phyloP scores from a whole-genome alignment of 192 early-diverging fungal genomes.

The Podila verticillata region DNA sequence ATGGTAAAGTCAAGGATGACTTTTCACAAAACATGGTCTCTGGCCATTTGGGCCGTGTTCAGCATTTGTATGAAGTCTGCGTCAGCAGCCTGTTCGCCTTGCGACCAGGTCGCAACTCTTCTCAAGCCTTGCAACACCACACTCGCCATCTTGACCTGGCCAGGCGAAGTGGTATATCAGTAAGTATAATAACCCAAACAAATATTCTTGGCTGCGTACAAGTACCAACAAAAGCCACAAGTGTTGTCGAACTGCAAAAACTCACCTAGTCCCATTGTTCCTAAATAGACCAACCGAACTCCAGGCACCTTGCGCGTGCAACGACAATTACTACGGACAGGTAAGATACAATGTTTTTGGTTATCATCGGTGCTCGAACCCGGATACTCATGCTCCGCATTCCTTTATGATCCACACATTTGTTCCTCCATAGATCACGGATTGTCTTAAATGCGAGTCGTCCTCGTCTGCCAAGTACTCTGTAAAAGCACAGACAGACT shows the following conservation, averaged over 20 bases:
- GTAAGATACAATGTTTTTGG: slow-evolving; percentile 3
- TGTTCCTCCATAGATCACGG: slow-evolving; percentile 1
- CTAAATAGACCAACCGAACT: not conserved
- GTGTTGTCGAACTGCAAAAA: no score
- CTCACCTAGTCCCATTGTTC: no score
- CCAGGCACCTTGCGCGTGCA: slow-evolving; percentile 5
- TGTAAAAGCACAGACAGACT: slow-evolving; percentile 2
- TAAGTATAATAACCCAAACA: slow-evolving; percentile 17
- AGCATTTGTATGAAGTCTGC: not conserved
- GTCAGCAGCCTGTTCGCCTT: slow-evolving; percentile 23
- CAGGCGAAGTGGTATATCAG: slow-evolving; percentile 37
- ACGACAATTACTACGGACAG: slow-evolving; percentile 9
- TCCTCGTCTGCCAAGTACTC: slow-evolving; percentile 22
- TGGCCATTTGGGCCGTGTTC: slow-evolving; percentile 9
- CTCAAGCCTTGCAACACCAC: slow-evolving; percentile 36
- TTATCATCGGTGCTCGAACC: not conserved
- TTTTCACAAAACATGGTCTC: not conserved
- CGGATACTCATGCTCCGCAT: not conserved
- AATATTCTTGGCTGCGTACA: no score
- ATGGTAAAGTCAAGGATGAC: slow-evolving; percentile 5
- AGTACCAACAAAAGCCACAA: no score
- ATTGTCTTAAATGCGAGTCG: slow-evolving; percentile 26
- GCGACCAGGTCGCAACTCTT: slow-evolving; percentile 14
- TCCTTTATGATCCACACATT: not conserved
- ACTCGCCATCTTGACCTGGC: slow-evolving; percentile 24